phyloP scores from a whole-genome alignment of 1,284 basidiomycete species.

The Bjerkandera adusta region DNA sequence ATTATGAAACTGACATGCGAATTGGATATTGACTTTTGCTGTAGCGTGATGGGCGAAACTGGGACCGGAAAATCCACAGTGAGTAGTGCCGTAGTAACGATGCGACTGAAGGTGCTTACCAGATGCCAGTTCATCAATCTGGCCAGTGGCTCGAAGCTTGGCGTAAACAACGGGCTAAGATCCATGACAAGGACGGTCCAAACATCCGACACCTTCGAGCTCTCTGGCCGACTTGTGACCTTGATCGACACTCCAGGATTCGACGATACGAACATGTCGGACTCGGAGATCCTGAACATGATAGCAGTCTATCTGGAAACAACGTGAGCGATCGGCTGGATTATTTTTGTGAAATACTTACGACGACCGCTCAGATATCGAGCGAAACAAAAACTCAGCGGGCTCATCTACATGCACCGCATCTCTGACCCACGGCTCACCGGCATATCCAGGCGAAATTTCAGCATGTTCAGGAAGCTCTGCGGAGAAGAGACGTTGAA shows the following conservation, averaged over 20 bases:
- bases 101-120: neutral
- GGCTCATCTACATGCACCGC: slow-evolving; percentile 53
- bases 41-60: slow-evolving; percentile 23
- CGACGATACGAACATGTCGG: slow-evolving; percentile 36
- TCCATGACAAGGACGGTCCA: slow-evolving; percentile 35
- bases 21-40: neutral
- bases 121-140: slow-evolving; percentile 32
- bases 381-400: slow-evolving; percentile 36
- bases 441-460: slow-evolving; percentile 46
- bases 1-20: neutral
- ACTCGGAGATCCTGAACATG: slow-evolving; percentile 36
- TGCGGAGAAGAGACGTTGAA: slow-evolving; percentile 47
- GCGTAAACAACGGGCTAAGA: slow-evolving; percentile 32
- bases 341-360: neutral
- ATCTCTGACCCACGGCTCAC: slow-evolving; percentile 50
- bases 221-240: slow-evolving; percentile 31
- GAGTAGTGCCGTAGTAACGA: neutral
- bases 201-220: slow-evolving; percentile 31
- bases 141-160: slow-evolving; percentile 32
- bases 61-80: slow-evolving; percentile 24
- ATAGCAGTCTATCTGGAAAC: slow-evolving; percentile 35
- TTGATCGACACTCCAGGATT: slow-evolving; percentile 39
- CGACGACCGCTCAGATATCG: slow-evolving; percentile 31
- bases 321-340: slow-evolving; percentile 24
- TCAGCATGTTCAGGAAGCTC: slow-evolving; percentile 46